Base-by-base conservation (phyloP, 805 yeast genomes). In the Cyberlindnera nakhonratchasimensis region DNA sequence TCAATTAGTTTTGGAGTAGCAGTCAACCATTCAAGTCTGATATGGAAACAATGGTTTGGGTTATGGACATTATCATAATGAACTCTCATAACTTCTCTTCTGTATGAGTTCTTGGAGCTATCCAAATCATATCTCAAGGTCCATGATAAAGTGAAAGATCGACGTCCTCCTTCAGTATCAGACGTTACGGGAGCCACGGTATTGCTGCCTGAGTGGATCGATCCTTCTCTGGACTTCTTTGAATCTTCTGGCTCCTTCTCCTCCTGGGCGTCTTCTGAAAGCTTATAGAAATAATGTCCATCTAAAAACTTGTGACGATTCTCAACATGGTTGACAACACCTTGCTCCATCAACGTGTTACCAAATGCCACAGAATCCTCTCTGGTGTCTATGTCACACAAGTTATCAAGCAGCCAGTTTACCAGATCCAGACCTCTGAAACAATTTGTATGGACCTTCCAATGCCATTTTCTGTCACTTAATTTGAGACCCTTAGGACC, bases 31-130 rank as follows among this genome's bases (percentile, higher is more conserved):
- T 93, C 97, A 12, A 91, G 62, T 35, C 96, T 70, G 24, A 93
- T 74, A 57, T 91, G 98, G 66, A 82, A 93, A 58, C 97, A 90
- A 55, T 90, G 96, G 51, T 86, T 91, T 0, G 97, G 96, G 57
- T 90, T 91, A 60, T 89, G 96, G 3, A 90, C 90, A 33, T 82
- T 74, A 59, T 93, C 99, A 56, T 87, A 86, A 63, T 91, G 97
- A 1, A 93, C 88, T 6, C 80, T 79, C 34, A 89, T 70, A 3
- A 80, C 62, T 52, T 93, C 99, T 0, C 84, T 83, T 42, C 89
- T 77, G 61, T 79, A 80, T 0, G 96, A 87, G 46, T 79, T 72
- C 3, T 70, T 67, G 22, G 72, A 65, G 0, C 91, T 86, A 58
- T 93, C 99, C 14, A 88, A 75, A 59, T 91, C 86, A 52, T 77